phyloP scores from a whole-genome alignment of 1,139 yeast species.

The Yamadazyma triangularis region DNA sequence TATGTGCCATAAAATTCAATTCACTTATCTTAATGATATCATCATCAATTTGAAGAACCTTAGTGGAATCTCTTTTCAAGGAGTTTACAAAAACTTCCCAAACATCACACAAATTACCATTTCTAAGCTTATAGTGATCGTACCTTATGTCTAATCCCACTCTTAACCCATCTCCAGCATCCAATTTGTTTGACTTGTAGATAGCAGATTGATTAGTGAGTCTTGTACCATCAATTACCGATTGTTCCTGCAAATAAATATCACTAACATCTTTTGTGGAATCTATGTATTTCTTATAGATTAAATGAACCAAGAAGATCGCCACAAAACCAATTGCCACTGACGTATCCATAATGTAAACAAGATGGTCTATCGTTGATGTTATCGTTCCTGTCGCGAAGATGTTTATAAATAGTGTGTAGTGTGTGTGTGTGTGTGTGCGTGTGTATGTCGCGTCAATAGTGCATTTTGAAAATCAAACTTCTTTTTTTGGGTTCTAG shows the following conservation, averaged over 20 bases:
- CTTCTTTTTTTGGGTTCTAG: no score
- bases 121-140: slow-evolving; percentile 57
- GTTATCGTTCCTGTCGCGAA: no score
- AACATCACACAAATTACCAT: slow-evolving; percentile 65
- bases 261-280: slow-evolving; percentile 48
- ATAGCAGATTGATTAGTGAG: slow-evolving; percentile 57
- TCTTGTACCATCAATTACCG: slow-evolving; percentile 53
- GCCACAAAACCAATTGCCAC: slow-evolving; percentile 16
- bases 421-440: no score
- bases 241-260: slow-evolving; percentile 55
- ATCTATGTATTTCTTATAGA: slow-evolving; percentile 21
- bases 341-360: slow-evolving; percentile 6
- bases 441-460: no score
- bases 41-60: slow-evolving; percentile 15
- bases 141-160: slow-evolving; percentile 63
- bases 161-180: slow-evolving; percentile 55
- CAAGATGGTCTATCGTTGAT: no score
- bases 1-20: slow-evolving; percentile 22
- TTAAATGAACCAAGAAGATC: slow-evolving; percentile 15
- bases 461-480: no score
- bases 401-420: no score
- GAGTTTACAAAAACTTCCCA: slow-evolving; percentile 44
- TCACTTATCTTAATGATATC: slow-evolving; percentile 13
- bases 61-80: slow-evolving; percentile 11
- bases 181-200: slow-evolving; percentile 62